phyloP scores from a whole-genome alignment of 164 flowering plant species.

The Nymphaea colorata region DNA sequence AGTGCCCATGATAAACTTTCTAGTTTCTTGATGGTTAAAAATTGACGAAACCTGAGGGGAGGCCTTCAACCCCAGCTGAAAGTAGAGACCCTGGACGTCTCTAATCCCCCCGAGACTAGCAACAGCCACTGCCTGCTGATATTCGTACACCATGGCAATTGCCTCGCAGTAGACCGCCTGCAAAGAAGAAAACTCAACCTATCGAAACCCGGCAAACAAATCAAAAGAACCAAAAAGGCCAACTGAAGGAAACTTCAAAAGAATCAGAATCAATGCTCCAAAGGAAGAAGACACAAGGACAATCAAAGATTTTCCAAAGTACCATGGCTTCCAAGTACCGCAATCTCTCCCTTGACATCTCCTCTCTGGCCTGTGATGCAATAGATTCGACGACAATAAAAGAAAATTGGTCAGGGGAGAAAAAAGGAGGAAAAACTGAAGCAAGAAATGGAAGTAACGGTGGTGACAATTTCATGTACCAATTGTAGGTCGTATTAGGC shows the following conservation, averaged over 20 bases:
- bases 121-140: slow-evolving; percentile 64
- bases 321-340: slow-evolving; percentile 95
- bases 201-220: too few species aligned
- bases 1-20: too few species aligned
- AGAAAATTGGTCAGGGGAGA: too few species aligned
- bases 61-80: slow-evolving; percentile 60
- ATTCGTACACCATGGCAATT: slow-evolving; percentile 78
- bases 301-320: background rate
- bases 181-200: background rate
- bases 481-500: slow-evolving; percentile 71
- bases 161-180: slow-evolving; percentile 86
- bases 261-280: background rate
- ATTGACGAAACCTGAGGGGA: slow-evolving; percentile 50
- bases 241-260: background rate
- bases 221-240: background rate
- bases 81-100: slow-evolving; percentile 50
- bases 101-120: slow-evolving; percentile 59
- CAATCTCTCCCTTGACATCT: slow-evolving; percentile 80
- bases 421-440: background rate
- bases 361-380: slow-evolving; percentile 80
- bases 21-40: too few species aligned
- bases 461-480: slow-evolving; percentile 18
- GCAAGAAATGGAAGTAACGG: slow-evolving; percentile 1
- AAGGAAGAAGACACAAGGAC: background rate
- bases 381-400: background rate